Evolutionary conservation across 1,139 yeast genomes (phyloP), one percentile per base, ranked within the genome.

Genomic region (Lodderomyces metapsilosis): DNA sequence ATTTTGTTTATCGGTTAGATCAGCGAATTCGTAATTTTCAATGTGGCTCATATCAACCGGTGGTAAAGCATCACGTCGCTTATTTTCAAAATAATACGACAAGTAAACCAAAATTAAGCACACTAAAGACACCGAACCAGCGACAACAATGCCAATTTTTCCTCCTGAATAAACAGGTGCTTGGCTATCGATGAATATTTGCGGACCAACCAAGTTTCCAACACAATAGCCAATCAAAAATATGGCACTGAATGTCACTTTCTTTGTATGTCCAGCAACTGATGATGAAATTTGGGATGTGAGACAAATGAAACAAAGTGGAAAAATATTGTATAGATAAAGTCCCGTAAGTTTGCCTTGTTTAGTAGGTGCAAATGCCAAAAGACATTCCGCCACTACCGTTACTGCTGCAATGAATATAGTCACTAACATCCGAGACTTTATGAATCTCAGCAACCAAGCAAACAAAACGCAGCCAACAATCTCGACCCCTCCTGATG

Each of bases 151-250:
- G 17, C 65, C 54, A 13, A 62, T 57, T 44, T 69, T 67, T 2
- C 80, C 84, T 2, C 75, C 66, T 2, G 56, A 51, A 52, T 78
- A 80, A 10, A 49, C 53, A 11, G 88, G 88, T 1, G 79, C 78
- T 51, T 80, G 77, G 5, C 50, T 49, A 0, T 65, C 63, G 47
- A 76, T 64, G 56, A 82, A 84, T 36, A 84, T 72, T 56, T 82
- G 88, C 3, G 91, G 89, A 3, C 91, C 91, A 38, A 82, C 67
- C 38, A 84, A 64, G 49, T 84, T 84, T 20, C 92, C 88, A 21
- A 76, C 74, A 51, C 85, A 80, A 54, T 80, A 83, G 1, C 80
- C 84, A 42, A 83, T 66, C 59, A 84, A 71, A 30, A 74, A 71
- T 24, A 80, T 54, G 1, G 85, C 84, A 57, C 77, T 81, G 24